Evolutionary conservation across 129 eudicot species (phyloP).

Genomic region (Lactuca saligna): DNA sequence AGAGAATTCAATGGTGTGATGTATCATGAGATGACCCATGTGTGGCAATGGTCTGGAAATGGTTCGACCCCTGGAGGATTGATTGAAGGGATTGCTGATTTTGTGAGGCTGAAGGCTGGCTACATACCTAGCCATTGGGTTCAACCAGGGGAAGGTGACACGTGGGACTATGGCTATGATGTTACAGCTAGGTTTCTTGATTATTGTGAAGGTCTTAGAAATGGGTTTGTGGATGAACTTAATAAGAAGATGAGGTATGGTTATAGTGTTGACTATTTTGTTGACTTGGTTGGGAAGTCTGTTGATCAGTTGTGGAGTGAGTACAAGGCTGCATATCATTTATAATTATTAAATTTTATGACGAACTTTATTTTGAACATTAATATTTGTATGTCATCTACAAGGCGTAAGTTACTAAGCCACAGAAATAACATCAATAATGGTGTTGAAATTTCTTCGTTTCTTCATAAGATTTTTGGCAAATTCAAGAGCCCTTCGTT

Average conservation of each 20-base stretch:
- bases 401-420: slow-evolving; percentile 22
- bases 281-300: slow-evolving; percentile 37
- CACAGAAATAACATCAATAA: slow-evolving; percentile 54
- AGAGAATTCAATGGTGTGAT: slow-evolving; percentile 42
- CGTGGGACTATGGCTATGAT: slow-evolving; percentile 52
- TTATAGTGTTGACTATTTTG: slow-evolving; percentile 33
- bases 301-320: slow-evolving; percentile 44
- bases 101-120: slow-evolving; percentile 39
- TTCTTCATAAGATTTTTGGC: slow-evolving; percentile 80
- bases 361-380: neutral
- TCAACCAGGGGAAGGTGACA: slow-evolving; percentile 37
- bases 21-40: slow-evolving; percentile 59
- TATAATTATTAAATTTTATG: too few species aligned
- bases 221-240: slow-evolving; percentile 44
- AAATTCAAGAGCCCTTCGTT: slow-evolving; percentile 74
- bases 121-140: slow-evolving; percentile 37
- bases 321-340: slow-evolving; percentile 30
- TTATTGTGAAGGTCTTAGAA: slow-evolving; percentile 32
- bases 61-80: slow-evolving; percentile 43
- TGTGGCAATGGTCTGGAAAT: slow-evolving; percentile 64
- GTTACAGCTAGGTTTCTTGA: slow-evolving; percentile 44
- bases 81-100: slow-evolving; percentile 51
- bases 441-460: slow-evolving; percentile 42
- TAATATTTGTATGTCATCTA: neutral
- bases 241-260: slow-evolving; percentile 41